Evolutionary conservation across 1,284 basidiomycete genomes (phyloP), one percentile per base, ranked within the genome.

Genomic region (Trichosporon sp.): DNA sequence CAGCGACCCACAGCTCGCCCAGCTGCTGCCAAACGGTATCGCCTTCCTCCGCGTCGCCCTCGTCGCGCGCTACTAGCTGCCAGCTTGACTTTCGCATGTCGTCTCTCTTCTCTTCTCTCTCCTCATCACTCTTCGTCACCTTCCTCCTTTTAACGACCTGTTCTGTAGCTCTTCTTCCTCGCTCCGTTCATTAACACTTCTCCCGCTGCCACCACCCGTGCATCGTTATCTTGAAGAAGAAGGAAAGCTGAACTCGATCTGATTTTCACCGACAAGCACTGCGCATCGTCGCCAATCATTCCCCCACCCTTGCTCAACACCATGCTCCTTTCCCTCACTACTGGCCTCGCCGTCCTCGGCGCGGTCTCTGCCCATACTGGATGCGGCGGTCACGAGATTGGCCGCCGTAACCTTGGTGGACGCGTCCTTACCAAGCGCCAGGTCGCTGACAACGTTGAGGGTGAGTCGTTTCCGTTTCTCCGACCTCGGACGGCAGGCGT

Each of bases 341-440:
- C 65, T 37, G 26, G 40, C 65, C 66, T 35, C 59, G 51, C 40
- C 35, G 31, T 71, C 56, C 70, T 68, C 56, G 43, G 64, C 38
- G 40, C 56, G 56, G 32, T 67, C 46, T 63, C 67, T 32, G 67
- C 68, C 56, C 63, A 43, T 54, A 51, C 54, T n/a, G 70, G 70
- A 48, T 68, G 72, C 32, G 70, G 68, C n/a, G 72, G 72, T 0
- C 67, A 70, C 65, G 43, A 69, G 59, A 71, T 73, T 40, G 67
- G 68, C 70, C 63, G 48, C 21, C 68, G 70, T 51, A 66, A 68
- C 63, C 14, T 61, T 38, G 38, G 48, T 46, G 65, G 43, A 10
- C 51, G 5, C 37, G 54, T 43, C 21, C 19, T 68, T 38, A 3
- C 35, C 12, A 43, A 48, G 35, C 70, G 70, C 70, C 70, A 71